Base-by-base conservation (phyloP, 305 asterid genomes). In the Fraxinus sp. region DNA sequence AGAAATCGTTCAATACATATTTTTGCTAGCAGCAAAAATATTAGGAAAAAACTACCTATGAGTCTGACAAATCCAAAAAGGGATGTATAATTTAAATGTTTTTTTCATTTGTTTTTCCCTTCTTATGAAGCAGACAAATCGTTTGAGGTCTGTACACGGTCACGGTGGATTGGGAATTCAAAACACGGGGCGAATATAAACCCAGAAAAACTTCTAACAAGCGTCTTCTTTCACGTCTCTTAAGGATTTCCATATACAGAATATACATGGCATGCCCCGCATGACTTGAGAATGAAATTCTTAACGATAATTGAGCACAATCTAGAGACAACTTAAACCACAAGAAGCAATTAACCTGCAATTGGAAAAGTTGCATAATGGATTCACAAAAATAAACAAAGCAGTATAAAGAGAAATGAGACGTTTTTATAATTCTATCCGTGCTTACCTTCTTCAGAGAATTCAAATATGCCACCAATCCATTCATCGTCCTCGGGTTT, bases 401-500 rank as follows among this genome's bases (percentile, higher is more conserved):
- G 9, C 24, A 52, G 37, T 16, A 74, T 49, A 22, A 24, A 79
- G 41, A n/a, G 80, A 82, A 75, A 22, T 41, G 22, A 70, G 20
- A 36, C 33, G n/a, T 9, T 30, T n/a, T 52, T 39, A 59, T 16
- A 59, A 10, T 26, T 18, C 77, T 43, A 62, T 37, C 13, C 26
- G 43, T 22, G 33, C 30, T 81, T 83, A 89, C 94, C 94, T 86
- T 91, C 87, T 84, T 91, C 94, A 28, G 93, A 90, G 83, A 89
- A 87, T 87, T 91, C 92, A 75, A 89, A 89, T 91, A 91, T 82
- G 70, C 90, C 94, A 85, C 92, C 92, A 32, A 89, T 87, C 92
- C 90, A 91, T 2, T 90, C 94, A 81, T 90, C 90, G 75, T 88
- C 91, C 20, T 83, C 84, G 0, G 83, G 88, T 39, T 87, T 85